These are phyloP conservation scores for Cystobasidium onofrii DNA, from an alignment of 768 basidiomycete genomes.

Conservation along the genomic window DNA sequence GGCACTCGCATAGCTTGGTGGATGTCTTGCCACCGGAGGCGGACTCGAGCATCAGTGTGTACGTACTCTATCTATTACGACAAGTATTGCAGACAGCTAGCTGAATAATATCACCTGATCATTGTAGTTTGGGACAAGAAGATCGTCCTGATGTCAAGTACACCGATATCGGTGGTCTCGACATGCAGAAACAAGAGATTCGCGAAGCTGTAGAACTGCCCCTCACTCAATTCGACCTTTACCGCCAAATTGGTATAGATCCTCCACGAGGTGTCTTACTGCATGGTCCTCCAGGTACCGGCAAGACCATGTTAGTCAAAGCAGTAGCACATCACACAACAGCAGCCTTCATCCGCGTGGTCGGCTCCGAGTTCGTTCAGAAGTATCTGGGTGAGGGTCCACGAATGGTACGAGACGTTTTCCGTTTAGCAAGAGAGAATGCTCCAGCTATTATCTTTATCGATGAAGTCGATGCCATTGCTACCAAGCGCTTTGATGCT, in stretches of 20 bases:
- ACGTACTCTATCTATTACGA: neutral
- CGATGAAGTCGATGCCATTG: conserved; percentile 87
- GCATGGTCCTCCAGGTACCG: conserved; percentile 96
- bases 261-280: conserved; percentile 93
- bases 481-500: conserved; percentile 91
- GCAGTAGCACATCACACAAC: conserved; percentile 98
- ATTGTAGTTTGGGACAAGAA: conserved; percentile 61
- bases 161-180: conserved; percentile 92
- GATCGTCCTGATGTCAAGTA: conserved; percentile 93
- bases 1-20: conserved; percentile 96
- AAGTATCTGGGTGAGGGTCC: conserved; percentile 99
- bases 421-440: conserved; percentile 93
- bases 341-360: conserved; percentile 93
- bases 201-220: conserved; percentile 96
- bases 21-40: conserved; percentile 98
- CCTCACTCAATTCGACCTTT: conserved; percentile 87
- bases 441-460: conserved; percentile 98
- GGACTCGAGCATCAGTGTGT: conserved; percentile 89
- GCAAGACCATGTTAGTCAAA: conserved; percentile 98
- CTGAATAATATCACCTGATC: neutral
- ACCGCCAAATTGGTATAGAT: conserved; percentile 99
- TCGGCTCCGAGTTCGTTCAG: conserved; percentile 97
- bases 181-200: conserved; percentile 96
- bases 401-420: conserved; percentile 98
- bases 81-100: neutral